A percentile compares a stretch with the other conserved stretches of the same genome.
These are phyloP conservation scores for Leccinellum albellum DNA, from an alignment of 768 basidiomycete species.

Conservation along the genomic window DNA sequence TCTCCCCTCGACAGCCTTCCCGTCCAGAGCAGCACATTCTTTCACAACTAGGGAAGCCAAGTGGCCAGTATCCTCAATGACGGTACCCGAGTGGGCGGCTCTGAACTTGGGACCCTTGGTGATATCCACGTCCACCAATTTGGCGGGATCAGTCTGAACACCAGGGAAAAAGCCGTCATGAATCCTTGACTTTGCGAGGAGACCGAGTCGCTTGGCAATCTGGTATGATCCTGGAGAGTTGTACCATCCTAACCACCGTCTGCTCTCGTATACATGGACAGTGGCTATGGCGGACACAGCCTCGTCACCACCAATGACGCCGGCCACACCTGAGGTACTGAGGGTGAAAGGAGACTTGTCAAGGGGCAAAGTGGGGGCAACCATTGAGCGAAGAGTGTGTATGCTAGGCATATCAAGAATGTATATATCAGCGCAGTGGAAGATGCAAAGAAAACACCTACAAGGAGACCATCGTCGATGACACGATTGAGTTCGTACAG, in stretches of 20 bases:
- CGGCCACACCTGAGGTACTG: slow-evolving; percentile 33
- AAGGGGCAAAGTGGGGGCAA: slow-evolving; percentile 8
- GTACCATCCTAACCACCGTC: slow-evolving; percentile 37
- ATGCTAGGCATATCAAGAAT: slow-evolving; percentile 15
- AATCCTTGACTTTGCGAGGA: slow-evolving; percentile 32
- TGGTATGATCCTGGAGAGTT: slow-evolving; percentile 36
- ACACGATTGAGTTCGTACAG: neutral
- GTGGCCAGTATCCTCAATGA: slow-evolving; percentile 31
- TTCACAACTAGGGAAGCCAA: slow-evolving; percentile 29
- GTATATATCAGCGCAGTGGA: slow-evolving; percentile 18
- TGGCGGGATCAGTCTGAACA: slow-evolving; percentile 29
- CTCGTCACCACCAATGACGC: slow-evolving; percentile 37
- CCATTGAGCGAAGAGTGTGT: slow-evolving; percentile 15
- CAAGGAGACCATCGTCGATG: slow-evolving; percentile 1
- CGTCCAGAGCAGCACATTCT: slow-evolving; percentile 14
- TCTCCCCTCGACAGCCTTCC: slow-evolving; percentile 21
- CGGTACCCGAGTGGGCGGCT: slow-evolving; percentile 31
- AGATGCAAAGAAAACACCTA: slow-evolving; percentile 1
- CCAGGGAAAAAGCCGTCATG: slow-evolving; percentile 36
- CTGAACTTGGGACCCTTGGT: slow-evolving; percentile 31
- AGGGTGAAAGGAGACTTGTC: slow-evolving; percentile 24
- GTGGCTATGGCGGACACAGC: slow-evolving; percentile 38
- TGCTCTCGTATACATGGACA: slow-evolving; percentile 32
- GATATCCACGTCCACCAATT: slow-evolving; percentile 31
- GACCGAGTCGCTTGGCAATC: slow-evolving; percentile 33